Conservation (phyloP, 306 rosid genomes). For the Cicer cuneatum region DNA sequence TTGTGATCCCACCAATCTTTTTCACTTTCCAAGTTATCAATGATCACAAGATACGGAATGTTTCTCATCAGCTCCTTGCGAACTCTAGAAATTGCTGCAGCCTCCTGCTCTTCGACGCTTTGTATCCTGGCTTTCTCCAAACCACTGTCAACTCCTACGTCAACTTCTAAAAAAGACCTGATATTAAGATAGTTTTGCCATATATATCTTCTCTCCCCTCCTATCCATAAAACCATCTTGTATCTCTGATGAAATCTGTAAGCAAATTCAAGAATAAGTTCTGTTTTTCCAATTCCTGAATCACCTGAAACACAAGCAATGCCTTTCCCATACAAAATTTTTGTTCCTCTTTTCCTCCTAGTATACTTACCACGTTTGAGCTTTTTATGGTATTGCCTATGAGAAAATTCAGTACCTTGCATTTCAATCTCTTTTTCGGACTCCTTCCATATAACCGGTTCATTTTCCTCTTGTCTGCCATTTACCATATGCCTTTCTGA, state of each 20-base stretch:
- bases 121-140: constrained; percentile 64
- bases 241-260: constrained; percentile 89
- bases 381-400: constrained; percentile 56
- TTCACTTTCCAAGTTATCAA: constrained; percentile 90
- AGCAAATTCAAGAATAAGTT: constrained; percentile 90
- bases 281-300: constrained; percentile 92
- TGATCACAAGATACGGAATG: constrained; percentile 77
- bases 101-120: constrained; percentile 85
- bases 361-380: constrained; percentile 60
- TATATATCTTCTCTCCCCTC: constrained; percentile 82
- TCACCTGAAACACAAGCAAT: constrained; percentile 88
- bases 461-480: constrained; percentile 68
- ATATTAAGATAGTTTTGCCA: constrained; percentile 84
- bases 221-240: constrained; percentile 89
- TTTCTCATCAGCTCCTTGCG: constrained; percentile 89
- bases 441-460: constrained; percentile 89
- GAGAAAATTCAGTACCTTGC: constrained; percentile 70
- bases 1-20: constrained; percentile 97
- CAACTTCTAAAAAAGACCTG: constrained; percentile 76
- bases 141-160: constrained; percentile 69
- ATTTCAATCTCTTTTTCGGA: constrained; percentile 91
- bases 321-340: constrained; percentile 81
- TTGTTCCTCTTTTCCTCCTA: constrained; percentile 69
- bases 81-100: constrained; percentile 69
- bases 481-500: neutral